These are phyloP conservation scores for Pulveroboletus sp. DNA, from an alignment of 768 basidiomycete genomes.

Conservation along the genomic window DNA sequence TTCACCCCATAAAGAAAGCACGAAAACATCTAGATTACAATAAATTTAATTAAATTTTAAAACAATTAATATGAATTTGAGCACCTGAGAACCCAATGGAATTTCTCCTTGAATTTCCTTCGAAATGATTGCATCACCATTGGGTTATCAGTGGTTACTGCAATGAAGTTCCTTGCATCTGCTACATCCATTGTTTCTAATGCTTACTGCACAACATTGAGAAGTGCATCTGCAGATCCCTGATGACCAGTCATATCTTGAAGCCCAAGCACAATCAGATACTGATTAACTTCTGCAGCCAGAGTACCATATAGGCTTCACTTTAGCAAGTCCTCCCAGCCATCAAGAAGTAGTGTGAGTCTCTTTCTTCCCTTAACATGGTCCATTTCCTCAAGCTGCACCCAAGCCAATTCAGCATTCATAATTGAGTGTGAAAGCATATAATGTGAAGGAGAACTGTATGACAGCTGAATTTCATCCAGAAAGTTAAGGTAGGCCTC, in stretches of 20 bases:
- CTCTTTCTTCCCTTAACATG: no score
- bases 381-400: no score
- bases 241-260: no score
- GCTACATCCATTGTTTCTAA: conserved; percentile 18
- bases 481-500: no score
- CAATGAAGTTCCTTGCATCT: conserved; percentile 21
- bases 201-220: conserved; percentile 16
- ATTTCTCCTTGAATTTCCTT: conserved; percentile 19
- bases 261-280: conserved; percentile 15
- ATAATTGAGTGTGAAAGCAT: no score
- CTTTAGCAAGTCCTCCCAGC: no score
- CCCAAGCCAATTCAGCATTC: no score
- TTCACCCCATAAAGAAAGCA: conserved; percentile 33
- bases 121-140: conserved; percentile 29
- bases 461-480: no score
- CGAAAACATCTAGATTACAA: conserved; percentile 30
- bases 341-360: no score
- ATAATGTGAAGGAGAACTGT: no score
- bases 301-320: no score
- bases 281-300: no score
- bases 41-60: conserved; percentile 18
- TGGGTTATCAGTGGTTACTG: conserved; percentile 31
- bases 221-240: conserved; percentile 21
- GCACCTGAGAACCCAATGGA: conserved; percentile 27
- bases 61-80: conserved; percentile 1